phyloP scores from a whole-genome alignment of 371 early-diverging fungal genomes.

The Rhizopus sp. region DNA sequence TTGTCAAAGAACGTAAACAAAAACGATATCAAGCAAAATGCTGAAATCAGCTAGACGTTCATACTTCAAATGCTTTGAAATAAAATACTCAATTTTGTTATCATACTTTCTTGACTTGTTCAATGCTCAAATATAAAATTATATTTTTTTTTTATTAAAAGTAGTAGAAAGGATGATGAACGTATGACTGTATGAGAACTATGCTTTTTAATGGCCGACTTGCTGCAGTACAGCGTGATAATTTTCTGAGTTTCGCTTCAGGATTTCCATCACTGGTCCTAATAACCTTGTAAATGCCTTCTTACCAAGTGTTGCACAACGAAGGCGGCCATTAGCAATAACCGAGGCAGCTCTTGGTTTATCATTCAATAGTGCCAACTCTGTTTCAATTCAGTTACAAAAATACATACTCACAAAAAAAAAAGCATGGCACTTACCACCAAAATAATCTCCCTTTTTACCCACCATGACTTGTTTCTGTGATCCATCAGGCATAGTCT shows the following conservation, averaged over 20 bases:
- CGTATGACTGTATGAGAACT: too few species aligned
- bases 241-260: slow-evolving; percentile 68
- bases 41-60: background rate
- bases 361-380: slow-evolving; percentile 85
- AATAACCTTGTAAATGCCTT: slow-evolving; percentile 85
- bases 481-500: slow-evolving; percentile 48
- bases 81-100: background rate
- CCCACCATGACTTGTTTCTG: slow-evolving; percentile 63
- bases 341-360: slow-evolving; percentile 87
- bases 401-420: background rate
- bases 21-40: background rate
- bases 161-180: too few species aligned
- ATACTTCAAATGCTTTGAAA: background rate
- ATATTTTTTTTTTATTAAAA: too few species aligned
- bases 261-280: slow-evolving; percentile 87
- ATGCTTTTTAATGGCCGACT: slow-evolving; percentile 1
- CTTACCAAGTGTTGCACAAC: slow-evolving; percentile 85
- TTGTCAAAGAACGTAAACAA: background rate
- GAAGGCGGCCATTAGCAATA: slow-evolving; percentile 80
- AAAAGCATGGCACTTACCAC: slow-evolving; percentile 55
- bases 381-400: slow-evolving; percentile 26
- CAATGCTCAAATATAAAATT: too few species aligned
- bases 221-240: slow-evolving; percentile 45
- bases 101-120: too few species aligned
- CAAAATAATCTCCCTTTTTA: slow-evolving; percentile 91